Base-by-base conservation (phyloP, 2,329 filamentous ascomycete genomes). In the Apiospora kogelbergensis region DNA sequence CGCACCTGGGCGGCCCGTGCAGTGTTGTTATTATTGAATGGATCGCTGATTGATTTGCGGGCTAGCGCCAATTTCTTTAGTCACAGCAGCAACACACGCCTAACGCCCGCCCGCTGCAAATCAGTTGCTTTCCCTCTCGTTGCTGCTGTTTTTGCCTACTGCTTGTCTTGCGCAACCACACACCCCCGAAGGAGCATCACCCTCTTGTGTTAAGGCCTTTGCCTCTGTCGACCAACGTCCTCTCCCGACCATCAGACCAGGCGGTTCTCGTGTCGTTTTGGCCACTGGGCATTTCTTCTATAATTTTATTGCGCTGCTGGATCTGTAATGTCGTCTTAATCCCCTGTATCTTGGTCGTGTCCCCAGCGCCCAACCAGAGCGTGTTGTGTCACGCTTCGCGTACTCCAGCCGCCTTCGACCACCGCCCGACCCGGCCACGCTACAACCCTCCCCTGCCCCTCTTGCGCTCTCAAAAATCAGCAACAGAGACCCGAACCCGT, bases 321-420 rank as follows among this genome's bases (percentile, higher is more conserved):
- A n/a, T n/a, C 30, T 68, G 72, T 71, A 68, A 77, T 77, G 74
- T 72, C 67, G 41, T 66, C 41, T 63, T 75, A 70, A 74, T 63
- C 22, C 64, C 66, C 41, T 33, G 10, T 65, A 53, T 46, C 67
- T 68, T 64, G 67, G 70, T 48, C 74, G 76, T 73, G 76, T 78
- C 70, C 68, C 75, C 70, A 63, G 68, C 65, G 66, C 68, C 37
- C 66, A 63, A 66, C 60, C 45, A 42, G 40, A 41, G 60, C 72
- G 71, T 74, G 71, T 73, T 72, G 72, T 70, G 74, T 71, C 76
- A 75, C 76, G 74, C 73, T 72, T 40, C 53, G 22, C 57, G 44
- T 53, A 57, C 40, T 46, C 48, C 40, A 17, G 30, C 60, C 40
- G 30, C 60, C 40, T n/a, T 24, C 44, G n/a, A n/a, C 37, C 22